A percentile compares a stretch with the other conserved stretches of the same genome.
Evolutionary conservation across 2,329 filamentous ascomycete genomes (phyloP).

Genomic region (Leptographium galeiforme): DNA sequence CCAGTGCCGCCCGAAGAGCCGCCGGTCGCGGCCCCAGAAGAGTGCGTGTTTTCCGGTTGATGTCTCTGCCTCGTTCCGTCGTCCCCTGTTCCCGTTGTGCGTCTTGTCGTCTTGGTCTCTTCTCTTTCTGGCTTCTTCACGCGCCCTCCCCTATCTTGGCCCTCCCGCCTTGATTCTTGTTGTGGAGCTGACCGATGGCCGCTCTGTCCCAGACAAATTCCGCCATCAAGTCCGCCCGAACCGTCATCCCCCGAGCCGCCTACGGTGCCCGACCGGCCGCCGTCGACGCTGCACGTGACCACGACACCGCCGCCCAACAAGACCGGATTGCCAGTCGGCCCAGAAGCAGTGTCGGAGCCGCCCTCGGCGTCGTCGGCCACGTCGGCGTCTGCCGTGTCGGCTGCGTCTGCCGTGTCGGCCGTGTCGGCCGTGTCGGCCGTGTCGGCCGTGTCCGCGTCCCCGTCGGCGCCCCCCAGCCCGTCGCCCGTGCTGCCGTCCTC

Average conservation of each 20-base stretch:
- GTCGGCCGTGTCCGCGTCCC: background rate
- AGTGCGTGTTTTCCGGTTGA: no score
- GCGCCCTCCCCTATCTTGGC: no score
- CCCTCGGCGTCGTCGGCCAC: background rate
- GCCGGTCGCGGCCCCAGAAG: no score
- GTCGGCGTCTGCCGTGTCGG: background rate
- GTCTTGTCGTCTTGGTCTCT: no score
- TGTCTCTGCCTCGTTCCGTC: no score
- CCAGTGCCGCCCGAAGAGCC: no score
- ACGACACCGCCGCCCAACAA: background rate
- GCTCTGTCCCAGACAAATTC: no score
- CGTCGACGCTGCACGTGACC: background rate
- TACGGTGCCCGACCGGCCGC: background rate
- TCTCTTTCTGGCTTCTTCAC: no score
- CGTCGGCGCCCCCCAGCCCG: background rate
- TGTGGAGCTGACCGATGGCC: no score
- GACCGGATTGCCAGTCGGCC: background rate
- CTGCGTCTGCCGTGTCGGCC: background rate
- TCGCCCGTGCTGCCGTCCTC: conserved; percentile 8
- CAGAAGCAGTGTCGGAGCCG: background rate
- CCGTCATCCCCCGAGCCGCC: background rate
- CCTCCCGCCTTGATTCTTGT: no score
- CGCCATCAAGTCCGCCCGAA: no score
- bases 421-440: background rate
- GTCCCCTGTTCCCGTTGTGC: no score